phyloP scores from a whole-genome alignment of 192 early-diverging fungal species.

The Oehlia diaphana region DNA sequence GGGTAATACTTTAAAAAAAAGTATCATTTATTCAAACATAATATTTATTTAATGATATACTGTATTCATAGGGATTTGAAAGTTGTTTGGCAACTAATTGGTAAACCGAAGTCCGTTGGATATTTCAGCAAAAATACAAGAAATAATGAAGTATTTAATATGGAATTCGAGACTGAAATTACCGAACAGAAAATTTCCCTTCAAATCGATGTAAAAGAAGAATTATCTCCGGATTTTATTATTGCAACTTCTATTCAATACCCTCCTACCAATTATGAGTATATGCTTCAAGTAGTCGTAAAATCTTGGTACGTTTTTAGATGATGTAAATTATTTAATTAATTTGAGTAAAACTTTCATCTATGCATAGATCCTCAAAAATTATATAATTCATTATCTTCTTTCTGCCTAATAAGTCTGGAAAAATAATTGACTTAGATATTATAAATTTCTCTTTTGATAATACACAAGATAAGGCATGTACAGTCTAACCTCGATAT shows the following conservation, averaged over 20 bases:
- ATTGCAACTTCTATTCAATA: neutral
- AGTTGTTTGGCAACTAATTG: neutral
- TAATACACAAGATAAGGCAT: too few relatives aligned
- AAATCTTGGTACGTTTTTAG: neutral
- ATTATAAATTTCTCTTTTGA: neutral
- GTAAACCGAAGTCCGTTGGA: neutral
- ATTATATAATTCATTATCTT: too few relatives aligned
- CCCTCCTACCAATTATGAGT: neutral
- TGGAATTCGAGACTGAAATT: neutral
- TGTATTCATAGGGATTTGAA: neutral
- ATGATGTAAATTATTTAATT: too few relatives aligned
- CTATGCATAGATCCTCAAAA: too few relatives aligned
- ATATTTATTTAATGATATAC: neutral
- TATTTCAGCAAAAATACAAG: neutral
- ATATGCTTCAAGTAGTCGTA: neutral
- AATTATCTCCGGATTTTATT: neutral
- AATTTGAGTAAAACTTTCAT: too few relatives aligned
- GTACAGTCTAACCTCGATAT: too few relatives aligned
- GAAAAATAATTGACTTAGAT: neutral
- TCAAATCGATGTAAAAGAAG: neutral
- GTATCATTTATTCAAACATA: neutral
- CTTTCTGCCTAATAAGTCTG: neutral
- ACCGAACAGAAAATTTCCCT: neutral
- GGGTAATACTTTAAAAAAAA: neutral
- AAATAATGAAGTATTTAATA: neutral